Evolutionary conservation across 345 rosid genomes (phyloP), one percentile per base, ranked within the genome.

Genomic region (Zanthoxylum bungeanum): DNA sequence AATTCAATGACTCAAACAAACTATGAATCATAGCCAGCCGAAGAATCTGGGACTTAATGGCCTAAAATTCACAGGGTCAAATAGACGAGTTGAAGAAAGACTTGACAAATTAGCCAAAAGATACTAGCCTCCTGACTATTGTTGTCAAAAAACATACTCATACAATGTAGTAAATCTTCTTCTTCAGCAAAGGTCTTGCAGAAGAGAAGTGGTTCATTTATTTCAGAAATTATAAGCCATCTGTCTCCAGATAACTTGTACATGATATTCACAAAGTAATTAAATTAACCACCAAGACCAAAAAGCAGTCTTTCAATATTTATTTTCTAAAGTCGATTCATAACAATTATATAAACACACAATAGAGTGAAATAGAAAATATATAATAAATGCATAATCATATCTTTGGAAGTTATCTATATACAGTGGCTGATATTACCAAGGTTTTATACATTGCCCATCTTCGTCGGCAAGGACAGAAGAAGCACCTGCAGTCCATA

Each of bases 401-500:
- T 44, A 44, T 44, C 49, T 53, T 24, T 24, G 10, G 58, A 30
- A 3, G 39, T 4, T 1, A 11, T 33, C 36, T 37, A n/a, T 49
- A 28, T 33, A 60, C 14, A 5, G 27, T 46, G 44, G 9, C 22
- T 58, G 2, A 66, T 19, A 71, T 82, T 85, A 91, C 94, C 97
- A 89, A 31, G 91, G 75, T 51, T 86, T 86, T 47, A 66, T 42
- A 56, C 31, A 37, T 36, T 22, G 68, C 11, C 76, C 52, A 34
- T 64, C 79, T 31, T 64, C 74, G 61, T 24, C 60, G 56, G 28
- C 36, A 24, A 50, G 75, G 73, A 19, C 56, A 36, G 62, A 36
- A 57, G 84, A 58, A 70, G 66, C 69, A 66, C 80, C 70, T 36
- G 85, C 84, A 65, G 83, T 82, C 97, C 96, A 90, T 72, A 88